A percentile compares a stretch with the other conserved stretches of the same genome.
These are phyloP conservation scores for Oryza brachyantha DNA, from an alignment of 176 grass and related monocot species.

Conservation along the genomic window DNA sequence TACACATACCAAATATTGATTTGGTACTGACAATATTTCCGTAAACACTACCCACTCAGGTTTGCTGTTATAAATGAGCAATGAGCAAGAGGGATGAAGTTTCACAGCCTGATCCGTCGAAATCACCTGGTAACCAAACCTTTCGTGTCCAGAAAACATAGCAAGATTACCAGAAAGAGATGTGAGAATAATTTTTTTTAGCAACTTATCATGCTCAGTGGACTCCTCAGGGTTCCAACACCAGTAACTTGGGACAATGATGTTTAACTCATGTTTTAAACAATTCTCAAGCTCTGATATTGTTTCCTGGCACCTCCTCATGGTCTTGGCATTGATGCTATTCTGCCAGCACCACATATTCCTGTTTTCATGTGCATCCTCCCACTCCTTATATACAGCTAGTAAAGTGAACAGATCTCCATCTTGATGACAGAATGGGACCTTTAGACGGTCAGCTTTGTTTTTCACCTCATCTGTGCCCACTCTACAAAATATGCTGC, in stretches of 20 bases:
- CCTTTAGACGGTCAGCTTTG: slow-evolving; percentile 78
- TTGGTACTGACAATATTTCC: slow-evolving; percentile 72
- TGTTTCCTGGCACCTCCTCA: slow-evolving; percentile 85
- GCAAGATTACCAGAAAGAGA: slow-evolving; percentile 83
- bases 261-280: slow-evolving; percentile 67
- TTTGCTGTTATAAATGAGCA: slow-evolving; percentile 56
- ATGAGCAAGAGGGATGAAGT: slow-evolving; percentile 88
- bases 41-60: slow-evolving; percentile 92
- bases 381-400: slow-evolving; percentile 96
- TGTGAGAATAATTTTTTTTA: slow-evolving; percentile 80
- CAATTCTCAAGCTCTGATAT: slow-evolving; percentile 76
- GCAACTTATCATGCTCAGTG: slow-evolving; percentile 48
- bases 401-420: slow-evolving; percentile 95
- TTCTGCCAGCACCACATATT: slow-evolving; percentile 94
- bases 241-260: slow-evolving; percentile 88
- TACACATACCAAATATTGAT: slow-evolving; percentile 96
- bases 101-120: slow-evolving; percentile 67
- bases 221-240: slow-evolving; percentile 66
- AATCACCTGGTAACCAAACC: slow-evolving; percentile 83
- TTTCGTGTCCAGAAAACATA: slow-evolving; percentile 78
- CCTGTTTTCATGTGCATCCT: slow-evolving; percentile 56
- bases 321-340: slow-evolving; percentile 89
- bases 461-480: slow-evolving; percentile 77
- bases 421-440: slow-evolving; percentile 78
- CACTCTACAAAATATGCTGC: slow-evolving; percentile 96